phyloP scores from a whole-genome alignment of 441 rosid species.

The Populus hybrid region DNA sequence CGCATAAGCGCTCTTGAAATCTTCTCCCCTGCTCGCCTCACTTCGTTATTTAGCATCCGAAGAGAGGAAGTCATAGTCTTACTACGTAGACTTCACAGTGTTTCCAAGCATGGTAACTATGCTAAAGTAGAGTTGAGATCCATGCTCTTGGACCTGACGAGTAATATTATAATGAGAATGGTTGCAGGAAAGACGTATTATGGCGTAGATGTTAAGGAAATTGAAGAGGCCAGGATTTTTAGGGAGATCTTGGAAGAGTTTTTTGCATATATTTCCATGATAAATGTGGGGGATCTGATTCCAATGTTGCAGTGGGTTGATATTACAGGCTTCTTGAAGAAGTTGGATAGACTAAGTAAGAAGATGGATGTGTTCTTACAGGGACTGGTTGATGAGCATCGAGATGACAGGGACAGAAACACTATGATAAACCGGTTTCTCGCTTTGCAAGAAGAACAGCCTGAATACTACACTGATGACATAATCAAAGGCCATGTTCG shows the following conservation, averaged over 20 bases:
- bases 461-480: background rate
- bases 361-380: background rate
- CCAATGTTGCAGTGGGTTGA: background rate
- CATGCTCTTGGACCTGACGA: background rate
- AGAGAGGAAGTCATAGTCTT: background rate
- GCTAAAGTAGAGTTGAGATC: background rate
- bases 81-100: background rate
- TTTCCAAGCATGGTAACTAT: background rate
- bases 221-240: background rate
- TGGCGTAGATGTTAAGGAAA: background rate
- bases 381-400: background rate
- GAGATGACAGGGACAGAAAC: background rate
- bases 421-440: background rate
- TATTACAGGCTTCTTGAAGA: background rate
- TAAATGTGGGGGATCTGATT: background rate
- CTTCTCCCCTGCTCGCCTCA: background rate
- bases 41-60: background rate
- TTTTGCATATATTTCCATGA: too few relatives aligned
- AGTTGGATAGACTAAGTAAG: background rate
- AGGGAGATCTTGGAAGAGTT: background rate
- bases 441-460: background rate
- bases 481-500: background rate
- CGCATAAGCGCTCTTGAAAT: background rate
- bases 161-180: background rate
- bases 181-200: background rate